These are phyloP conservation scores for Massarina eburnea DNA, from an alignment of 2,329 filamentous ascomycete species.

Conservation along the genomic window DNA sequence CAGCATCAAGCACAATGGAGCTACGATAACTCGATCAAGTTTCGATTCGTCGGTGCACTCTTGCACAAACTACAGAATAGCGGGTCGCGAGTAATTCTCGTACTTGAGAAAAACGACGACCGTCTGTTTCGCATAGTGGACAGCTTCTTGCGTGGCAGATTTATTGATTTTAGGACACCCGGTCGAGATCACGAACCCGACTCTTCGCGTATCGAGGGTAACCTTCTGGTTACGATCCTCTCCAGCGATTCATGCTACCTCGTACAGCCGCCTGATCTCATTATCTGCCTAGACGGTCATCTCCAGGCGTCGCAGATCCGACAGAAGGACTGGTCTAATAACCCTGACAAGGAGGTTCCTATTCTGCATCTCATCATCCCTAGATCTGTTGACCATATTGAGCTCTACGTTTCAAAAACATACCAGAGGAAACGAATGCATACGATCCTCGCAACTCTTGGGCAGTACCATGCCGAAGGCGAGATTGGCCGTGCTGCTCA, in stretches of 20 bases:
- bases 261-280: constrained; percentile 36
- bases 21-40: constrained; percentile 35
- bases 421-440: constrained; percentile 28
- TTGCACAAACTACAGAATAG: constrained; percentile 22
- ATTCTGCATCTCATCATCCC: constrained; percentile 46
- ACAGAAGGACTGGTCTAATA: constrained; percentile 26
- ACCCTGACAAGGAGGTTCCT: constrained; percentile 23
- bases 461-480: constrained; percentile 26
- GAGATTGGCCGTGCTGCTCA: constrained; percentile 38
- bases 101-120: constrained; percentile 24
- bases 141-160: constrained; percentile 25
- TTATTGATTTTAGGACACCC: constrained; percentile 28
- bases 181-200: constrained; percentile 16
- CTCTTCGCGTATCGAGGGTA: constrained; percentile 11
- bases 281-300: constrained; percentile 46
- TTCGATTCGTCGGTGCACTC: constrained; percentile 31
- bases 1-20: constrained; percentile 29
- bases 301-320: constrained; percentile 26
- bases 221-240: constrained; percentile 40
- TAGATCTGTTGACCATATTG: constrained; percentile 47
- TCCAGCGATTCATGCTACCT: constrained; percentile 22
- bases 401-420: constrained; percentile 38
- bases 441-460: constrained; percentile 41
- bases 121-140: constrained; percentile 29
- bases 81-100: constrained; percentile 31